phyloP scores from a whole-genome alignment of 495 filamentous ascomycete genomes.

The Neurospora terricola region DNA sequence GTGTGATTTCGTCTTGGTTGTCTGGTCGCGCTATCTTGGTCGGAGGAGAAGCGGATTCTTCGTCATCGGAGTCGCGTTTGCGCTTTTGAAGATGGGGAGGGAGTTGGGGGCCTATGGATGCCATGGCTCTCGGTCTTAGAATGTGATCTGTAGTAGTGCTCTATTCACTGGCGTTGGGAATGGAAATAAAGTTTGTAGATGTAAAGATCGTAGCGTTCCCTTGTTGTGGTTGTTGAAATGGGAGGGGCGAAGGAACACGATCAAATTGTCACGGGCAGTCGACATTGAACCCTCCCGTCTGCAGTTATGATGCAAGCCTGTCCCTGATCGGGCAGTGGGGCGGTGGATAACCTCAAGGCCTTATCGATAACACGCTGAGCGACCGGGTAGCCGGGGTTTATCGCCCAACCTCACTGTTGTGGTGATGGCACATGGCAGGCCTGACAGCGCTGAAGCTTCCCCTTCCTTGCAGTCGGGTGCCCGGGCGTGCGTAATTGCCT shows the following conservation, averaged over 20 bases:
- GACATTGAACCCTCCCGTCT: not conserved
- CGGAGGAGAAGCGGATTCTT: constrained; percentile 23
- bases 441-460: not conserved
- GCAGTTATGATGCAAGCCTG: not conserved
- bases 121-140: constrained; percentile 21
- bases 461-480: not conserved
- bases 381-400: not conserved
- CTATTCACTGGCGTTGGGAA: not conserved
- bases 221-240: not conserved
- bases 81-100: constrained; percentile 43
- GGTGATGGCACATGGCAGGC: not conserved
- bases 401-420: not conserved
- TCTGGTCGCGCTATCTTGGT: constrained; percentile 25
- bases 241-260: not conserved
- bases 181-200: not conserved
- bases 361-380: not conserved
- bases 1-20: constrained; percentile 29
- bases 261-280: not conserved
- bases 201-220: not conserved
- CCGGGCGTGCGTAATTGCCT: not conserved
- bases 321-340: not conserved
- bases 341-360: not conserved
- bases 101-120: constrained; percentile 40
- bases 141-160: no score
- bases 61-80: constrained; percentile 39